A percentile compares a stretch with the other conserved stretches of the same genome.
These are phyloP conservation scores for Calonectria hawksworthii DNA, from an alignment of 2,329 filamentous ascomycete genomes.

Conservation along the genomic window DNA sequence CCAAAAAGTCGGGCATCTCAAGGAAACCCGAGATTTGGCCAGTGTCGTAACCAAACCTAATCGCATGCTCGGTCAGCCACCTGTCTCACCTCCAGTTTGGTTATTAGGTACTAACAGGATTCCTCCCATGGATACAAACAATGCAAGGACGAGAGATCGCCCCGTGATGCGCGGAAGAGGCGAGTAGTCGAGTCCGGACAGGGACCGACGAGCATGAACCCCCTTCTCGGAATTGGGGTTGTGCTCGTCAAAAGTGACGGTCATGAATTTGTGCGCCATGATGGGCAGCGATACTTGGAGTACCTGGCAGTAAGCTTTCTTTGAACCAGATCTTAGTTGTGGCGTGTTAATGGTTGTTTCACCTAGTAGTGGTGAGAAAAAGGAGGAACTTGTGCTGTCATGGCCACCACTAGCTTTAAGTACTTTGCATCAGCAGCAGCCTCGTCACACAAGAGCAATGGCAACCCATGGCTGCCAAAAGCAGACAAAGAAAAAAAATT, in stretches of 20 bases:
- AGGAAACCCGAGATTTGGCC: constrained; percentile 71
- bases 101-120: constrained; percentile 52
- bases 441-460: background rate
- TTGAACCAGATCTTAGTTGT: background rate
- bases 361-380: background rate
- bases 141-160: constrained; percentile 54
- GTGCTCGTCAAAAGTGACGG: constrained; percentile 59
- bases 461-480: background rate
- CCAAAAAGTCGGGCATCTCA: constrained; percentile 69
- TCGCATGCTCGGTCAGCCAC: background rate
- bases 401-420: background rate
- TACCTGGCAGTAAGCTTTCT: background rate
- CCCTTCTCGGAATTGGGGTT: constrained; percentile 57
- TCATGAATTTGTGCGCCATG: constrained; percentile 40
- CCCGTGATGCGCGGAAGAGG: constrained; percentile 57
- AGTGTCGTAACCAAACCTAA: constrained; percentile 62
- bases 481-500: background rate
- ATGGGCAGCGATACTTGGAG: constrained; percentile 24
- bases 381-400: background rate
- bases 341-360: background rate
- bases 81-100: background rate
- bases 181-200: constrained; percentile 60
- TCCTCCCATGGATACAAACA: constrained; percentile 61
- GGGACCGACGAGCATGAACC: constrained; percentile 48
- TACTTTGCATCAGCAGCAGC: background rate